phyloP scores from a whole-genome alignment of 768 basidiomycete species.

The Tylopilus sp. region DNA sequence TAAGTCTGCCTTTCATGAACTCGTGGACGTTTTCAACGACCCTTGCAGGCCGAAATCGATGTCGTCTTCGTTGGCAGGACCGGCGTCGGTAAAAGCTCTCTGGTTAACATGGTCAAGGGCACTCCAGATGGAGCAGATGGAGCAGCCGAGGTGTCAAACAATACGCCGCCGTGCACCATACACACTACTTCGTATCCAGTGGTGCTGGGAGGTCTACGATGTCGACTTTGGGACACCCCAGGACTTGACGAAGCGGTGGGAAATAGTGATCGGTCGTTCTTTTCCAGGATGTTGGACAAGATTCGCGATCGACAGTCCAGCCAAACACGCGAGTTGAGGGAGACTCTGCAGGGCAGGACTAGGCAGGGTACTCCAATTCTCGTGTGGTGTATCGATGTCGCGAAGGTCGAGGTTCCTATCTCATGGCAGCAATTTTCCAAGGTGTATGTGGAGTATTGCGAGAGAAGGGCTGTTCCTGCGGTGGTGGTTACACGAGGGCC shows the following conservation, averaged over 20 bases:
- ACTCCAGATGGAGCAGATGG: background rate
- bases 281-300: conserved; percentile 7
- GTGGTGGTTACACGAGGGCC: conserved; percentile 15
- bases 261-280: background rate
- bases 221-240: conserved; percentile 25
- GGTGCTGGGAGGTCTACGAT: conserved; percentile 6
- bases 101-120: conserved; percentile 24
- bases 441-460: conserved; percentile 22
- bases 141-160: too few relatives aligned
- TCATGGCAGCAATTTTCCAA: too few relatives aligned
- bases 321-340: conserved; percentile 20
- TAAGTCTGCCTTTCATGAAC: too few relatives aligned
- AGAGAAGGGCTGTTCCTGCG: conserved; percentile 15
- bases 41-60: too few relatives aligned
- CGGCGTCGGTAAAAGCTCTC: conserved; percentile 7
- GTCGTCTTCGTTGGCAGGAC: too few relatives aligned
- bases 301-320: conserved; percentile 10
- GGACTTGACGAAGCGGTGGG: conserved; percentile 23
- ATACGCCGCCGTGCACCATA: conserved; percentile 6
- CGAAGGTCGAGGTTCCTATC: too few relatives aligned
- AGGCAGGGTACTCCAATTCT: too few relatives aligned
- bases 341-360: background rate
- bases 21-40: too few relatives aligned
- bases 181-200: conserved; percentile 6
- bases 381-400: conserved; percentile 23